Conservation (phyloP, 2,329 filamentous ascomycete species). For the Sporothrix sp. region DNA sequence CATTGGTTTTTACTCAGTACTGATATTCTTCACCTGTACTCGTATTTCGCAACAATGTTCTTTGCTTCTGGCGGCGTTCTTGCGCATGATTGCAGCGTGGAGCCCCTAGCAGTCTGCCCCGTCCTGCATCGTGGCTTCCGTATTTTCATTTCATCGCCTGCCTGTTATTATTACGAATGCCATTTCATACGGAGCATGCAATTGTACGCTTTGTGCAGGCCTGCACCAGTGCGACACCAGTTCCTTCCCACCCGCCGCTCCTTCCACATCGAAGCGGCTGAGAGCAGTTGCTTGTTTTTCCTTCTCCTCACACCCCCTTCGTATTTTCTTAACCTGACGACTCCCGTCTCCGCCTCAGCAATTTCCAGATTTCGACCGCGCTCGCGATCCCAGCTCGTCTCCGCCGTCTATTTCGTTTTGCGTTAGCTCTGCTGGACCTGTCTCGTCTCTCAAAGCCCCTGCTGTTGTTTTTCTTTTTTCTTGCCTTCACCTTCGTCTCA, state of each 20-base stretch:
- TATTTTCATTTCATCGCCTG: no score
- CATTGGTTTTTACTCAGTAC: no score
- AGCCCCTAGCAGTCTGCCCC: constrained; percentile 4
- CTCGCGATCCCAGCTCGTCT: not conserved
- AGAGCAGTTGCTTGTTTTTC: not conserved
- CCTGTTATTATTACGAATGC: not conserved
- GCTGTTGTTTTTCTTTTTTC: not conserved
- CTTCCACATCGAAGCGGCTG: not conserved
- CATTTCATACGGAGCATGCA: no score
- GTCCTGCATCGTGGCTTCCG: no score
- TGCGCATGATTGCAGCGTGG: constrained; percentile 4
- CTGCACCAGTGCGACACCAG: not conserved
- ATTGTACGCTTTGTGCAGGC: not conserved
- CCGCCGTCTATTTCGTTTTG: not conserved
- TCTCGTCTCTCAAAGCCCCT: not conserved
- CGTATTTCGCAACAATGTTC: no score
- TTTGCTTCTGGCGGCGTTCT: not conserved
- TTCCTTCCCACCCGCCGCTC: not conserved
- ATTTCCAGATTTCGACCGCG: not conserved
- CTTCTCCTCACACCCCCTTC: not conserved
- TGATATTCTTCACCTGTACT: no score
- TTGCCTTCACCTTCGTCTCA: not conserved
- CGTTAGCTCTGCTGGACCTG: not conserved
- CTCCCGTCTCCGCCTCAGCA: not conserved
- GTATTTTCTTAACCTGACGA: not conserved